Percentiles rank a stretch among this genome's conserved stretches.
These are phyloP conservation scores for Pelargonium cotyledonis DNA, from an alignment of 441 rosid species.

Conservation along the genomic window DNA sequence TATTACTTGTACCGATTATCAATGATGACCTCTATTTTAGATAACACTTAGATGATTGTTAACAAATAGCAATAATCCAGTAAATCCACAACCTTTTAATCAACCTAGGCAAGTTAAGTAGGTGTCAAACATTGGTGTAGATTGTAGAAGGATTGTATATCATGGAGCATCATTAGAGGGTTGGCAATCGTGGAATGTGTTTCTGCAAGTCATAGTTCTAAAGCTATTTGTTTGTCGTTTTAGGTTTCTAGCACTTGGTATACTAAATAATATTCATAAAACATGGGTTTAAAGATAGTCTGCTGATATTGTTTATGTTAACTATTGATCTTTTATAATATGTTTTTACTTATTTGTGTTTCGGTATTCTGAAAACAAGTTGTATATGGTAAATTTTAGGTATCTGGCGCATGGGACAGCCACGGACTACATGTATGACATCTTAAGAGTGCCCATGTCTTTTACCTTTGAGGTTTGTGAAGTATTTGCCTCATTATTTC, in stretches of 20 bases:
- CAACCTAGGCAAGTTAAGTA: too few relatives aligned
- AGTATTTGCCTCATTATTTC: conserved; percentile 13
- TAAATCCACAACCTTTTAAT: neutral
- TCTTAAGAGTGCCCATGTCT: conserved; percentile 84
- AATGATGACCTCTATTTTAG: neutral
- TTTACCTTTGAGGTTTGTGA: conserved; percentile 93
- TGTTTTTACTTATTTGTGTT: neutral
- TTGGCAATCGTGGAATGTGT: neutral
- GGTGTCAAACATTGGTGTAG: neutral
- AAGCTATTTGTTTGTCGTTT: neutral
- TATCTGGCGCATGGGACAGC: conserved; percentile 98
- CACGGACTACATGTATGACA: conserved; percentile 89
- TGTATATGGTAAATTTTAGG: conserved; percentile 34
- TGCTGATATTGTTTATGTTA: neutral
- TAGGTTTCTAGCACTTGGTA: neutral
- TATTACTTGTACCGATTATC: conserved; percentile 22
- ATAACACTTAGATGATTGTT: neutral
- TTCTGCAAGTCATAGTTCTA: neutral
- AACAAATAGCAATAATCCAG: neutral
- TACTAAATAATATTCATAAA: neutral
- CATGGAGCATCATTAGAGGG: neutral
- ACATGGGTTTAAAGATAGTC: neutral
- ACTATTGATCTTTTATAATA: neutral
- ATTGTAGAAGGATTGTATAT: neutral
- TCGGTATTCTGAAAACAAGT: neutral